phyloP scores from a whole-genome alignment of 768 basidiomycete genomes.

The Lactarius evosmus region DNA sequence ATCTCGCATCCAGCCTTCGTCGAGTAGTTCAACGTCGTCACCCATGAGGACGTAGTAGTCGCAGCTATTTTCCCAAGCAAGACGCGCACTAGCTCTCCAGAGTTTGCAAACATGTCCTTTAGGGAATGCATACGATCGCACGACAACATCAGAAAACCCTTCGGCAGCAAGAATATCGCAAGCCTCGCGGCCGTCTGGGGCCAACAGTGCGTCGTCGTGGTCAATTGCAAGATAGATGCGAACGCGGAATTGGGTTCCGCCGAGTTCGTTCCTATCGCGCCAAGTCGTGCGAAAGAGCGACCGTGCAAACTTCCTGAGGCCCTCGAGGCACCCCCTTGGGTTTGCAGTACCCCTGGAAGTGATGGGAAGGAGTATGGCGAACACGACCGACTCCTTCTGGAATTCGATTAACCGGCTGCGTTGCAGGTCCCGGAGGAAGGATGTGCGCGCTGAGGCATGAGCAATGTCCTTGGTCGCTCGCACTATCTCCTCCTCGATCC shows the following conservation, averaged over 20 bases:
- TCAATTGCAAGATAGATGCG: conserved; percentile 55
- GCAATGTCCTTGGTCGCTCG: conserved; percentile 20
- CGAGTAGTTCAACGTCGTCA: conserved; percentile 50
- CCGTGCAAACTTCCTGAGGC: conserved; percentile 42
- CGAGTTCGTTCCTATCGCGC: conserved; percentile 38
- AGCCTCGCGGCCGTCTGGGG: conserved; percentile 35
- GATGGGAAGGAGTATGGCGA: conserved; percentile 56
- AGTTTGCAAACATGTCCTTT: conserved; percentile 50
- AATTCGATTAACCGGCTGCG: conserved; percentile 43
- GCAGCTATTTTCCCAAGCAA: conserved; percentile 47
- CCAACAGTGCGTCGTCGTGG: conserved; percentile 44
- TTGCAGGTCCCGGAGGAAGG: conserved; percentile 31
- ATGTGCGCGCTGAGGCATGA: conserved; percentile 16
- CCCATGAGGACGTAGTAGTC: conserved; percentile 54
- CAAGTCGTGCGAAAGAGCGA: conserved; percentile 48
- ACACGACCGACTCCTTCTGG: conserved; percentile 35
- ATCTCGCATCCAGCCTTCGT: conserved; percentile 51
- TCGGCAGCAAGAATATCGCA: conserved; percentile 38
- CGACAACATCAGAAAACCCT: conserved; percentile 39
- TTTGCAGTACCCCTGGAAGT: conserved; percentile 45
- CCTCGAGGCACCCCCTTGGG: conserved; percentile 41
- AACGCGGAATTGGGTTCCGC: conserved; percentile 36
- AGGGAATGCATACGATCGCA: conserved; percentile 41
- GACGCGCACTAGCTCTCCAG: conserved; percentile 49
- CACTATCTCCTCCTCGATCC: conserved; percentile 45